Evolutionary conservation across 495 filamentous ascomycete species (phyloP), one percentile per base, ranked within the genome.

Genomic region (Podospora pseudopauciseta): DNA sequence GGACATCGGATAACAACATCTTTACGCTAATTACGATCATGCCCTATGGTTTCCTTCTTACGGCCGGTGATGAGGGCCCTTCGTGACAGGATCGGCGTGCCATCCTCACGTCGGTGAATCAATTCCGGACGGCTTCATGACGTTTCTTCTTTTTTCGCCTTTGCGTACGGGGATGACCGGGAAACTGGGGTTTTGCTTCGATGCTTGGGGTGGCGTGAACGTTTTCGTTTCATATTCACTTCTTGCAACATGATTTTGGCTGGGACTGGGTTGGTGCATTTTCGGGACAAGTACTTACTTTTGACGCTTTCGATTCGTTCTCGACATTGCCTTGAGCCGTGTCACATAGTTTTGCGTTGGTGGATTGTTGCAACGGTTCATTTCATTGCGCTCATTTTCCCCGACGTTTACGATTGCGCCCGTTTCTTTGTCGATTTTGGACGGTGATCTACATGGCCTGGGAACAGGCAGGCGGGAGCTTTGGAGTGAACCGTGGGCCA

Each of bases 11-110:
- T 64, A 66, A 66, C 67, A 70, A 68, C 64, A 66, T 63, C 65
- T 68, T 49, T 77, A 71, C 70, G 76, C 68, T 76, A 77, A 77
- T 78, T 70, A 78, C 76, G 76, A 78, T 78, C 70, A 78, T 74
- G 76, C 70, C 60, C 68, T 71, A 71, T 56, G 70, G 71, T 64
- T 69, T 63, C 57, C 57, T 58, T 71, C 44, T 53, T 63, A 72
- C 65, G 65, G 63, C 30, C 30, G 61, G 60, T 34, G 28, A 58
- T 63, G 68, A 56, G 13, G 20, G n/a, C 20, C 19, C 59, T 53
- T 49, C 39, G 39, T 16, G 39, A 49, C 39, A 49, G 39, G 39
- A 49, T 49, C 39, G 39, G 39, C 39, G 39, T 49, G 39, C 39
- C 39, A 49, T 70, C 60, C 70, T 72, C 70, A 59, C 65, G 32